These are phyloP conservation scores for Plectranthus barbatus DNA, from an alignment of 257 asterid genomes.

Conservation along the genomic window DNA sequence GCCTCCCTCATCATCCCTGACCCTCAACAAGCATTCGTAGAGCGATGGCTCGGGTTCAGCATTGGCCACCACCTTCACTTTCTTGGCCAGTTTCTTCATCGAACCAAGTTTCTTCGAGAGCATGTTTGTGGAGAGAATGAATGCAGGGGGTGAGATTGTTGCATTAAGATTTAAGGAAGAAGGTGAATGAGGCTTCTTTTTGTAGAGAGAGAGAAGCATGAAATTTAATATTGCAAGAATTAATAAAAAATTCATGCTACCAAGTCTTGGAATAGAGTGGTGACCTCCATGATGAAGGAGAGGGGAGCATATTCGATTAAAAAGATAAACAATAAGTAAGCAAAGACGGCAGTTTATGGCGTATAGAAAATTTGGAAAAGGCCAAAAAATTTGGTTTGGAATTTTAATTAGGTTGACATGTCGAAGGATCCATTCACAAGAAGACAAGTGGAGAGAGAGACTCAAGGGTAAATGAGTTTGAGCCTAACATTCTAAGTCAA, in stretches of 20 bases:
- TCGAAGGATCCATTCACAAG: background rate
- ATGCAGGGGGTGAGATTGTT: conserved; percentile 1
- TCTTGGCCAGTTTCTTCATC: conserved; percentile 59
- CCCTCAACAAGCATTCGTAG: conserved; percentile 33
- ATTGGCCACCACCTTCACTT: conserved; percentile 10
- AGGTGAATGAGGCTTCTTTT: no score
- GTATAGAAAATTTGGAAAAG: conserved; percentile 4
- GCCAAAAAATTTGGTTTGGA: conserved; percentile 13
- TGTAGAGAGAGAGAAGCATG: conserved; percentile 22
- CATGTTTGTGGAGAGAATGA: conserved; percentile 28
- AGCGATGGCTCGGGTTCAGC: conserved; percentile 10
- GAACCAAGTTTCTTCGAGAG: conserved; percentile 62
- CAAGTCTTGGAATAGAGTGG: conserved; percentile 13
- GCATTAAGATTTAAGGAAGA: no score
- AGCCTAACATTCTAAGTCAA: no score
- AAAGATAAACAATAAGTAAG: conserved; percentile 6
- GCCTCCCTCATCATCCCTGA: conserved; percentile 14
- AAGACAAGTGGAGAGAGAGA: no score
- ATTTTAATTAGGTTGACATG: conserved; percentile 8
- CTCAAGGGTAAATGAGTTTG: no score
- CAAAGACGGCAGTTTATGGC: conserved; percentile 19
- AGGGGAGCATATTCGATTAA: conserved; percentile 4
- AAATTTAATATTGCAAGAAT: no score
- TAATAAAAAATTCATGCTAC: background rate
- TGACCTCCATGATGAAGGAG: conserved; percentile 25